Percentiles rank a stretch among this genome's conserved stretches.
Conservation (phyloP, 2,329 filamentous ascomycete genomes). For the Fusarium veterinarium region DNA sequence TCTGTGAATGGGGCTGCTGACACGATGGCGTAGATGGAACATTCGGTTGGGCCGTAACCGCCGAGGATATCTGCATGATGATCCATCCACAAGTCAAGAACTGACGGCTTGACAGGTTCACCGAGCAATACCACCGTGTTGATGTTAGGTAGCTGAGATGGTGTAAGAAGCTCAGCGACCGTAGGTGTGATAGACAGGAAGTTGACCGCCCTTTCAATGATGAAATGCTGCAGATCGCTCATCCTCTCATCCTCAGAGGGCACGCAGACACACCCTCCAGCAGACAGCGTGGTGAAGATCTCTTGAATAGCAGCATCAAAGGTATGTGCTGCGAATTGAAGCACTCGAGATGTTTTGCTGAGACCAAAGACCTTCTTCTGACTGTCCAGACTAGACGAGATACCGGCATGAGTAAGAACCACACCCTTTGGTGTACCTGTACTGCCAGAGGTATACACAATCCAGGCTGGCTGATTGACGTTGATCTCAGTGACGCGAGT, state of each 20-base stretch:
- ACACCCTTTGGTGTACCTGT: conserved; percentile 4
- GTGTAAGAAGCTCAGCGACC: neutral
- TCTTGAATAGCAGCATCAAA: neutral
- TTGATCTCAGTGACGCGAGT: neutral
- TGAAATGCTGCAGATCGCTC: neutral
- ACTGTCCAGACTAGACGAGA: neutral
- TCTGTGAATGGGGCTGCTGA: neutral
- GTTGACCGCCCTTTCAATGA: neutral
- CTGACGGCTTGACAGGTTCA: neutral
- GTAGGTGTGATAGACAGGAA: neutral
- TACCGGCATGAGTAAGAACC: neutral
- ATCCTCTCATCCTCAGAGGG: neutral
- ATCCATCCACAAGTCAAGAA: neutral
- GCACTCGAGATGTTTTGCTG: neutral
- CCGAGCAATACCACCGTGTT: neutral
- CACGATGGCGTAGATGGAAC: neutral
- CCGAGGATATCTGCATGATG: neutral
- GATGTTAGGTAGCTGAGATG: neutral
- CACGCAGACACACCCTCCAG: neutral
- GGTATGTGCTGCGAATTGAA: neutral
- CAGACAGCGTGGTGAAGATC: neutral
- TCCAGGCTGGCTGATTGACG: neutral
- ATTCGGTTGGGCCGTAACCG: neutral
- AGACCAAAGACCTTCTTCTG: neutral
- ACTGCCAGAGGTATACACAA: neutral